phyloP scores from a whole-genome alignment of 1,284 basidiomycete genomes.

The Xanthoconium separans region DNA sequence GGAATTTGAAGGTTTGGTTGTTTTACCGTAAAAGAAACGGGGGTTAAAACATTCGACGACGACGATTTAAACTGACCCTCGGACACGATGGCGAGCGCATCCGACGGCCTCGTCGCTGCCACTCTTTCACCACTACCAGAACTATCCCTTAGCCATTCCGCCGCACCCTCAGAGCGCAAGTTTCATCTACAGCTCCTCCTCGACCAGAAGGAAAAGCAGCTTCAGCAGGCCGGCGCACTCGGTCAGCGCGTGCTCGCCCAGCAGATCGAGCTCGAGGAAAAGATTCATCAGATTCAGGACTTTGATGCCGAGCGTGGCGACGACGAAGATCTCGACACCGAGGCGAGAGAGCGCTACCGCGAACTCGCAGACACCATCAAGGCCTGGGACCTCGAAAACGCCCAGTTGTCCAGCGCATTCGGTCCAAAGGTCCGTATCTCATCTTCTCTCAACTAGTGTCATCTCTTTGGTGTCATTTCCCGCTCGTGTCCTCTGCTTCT shows the following conservation, averaged over 20 bases:
- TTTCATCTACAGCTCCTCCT: conserved; percentile 77
- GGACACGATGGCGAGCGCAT: conserved; percentile 30
- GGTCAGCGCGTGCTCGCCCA: conserved; percentile 90
- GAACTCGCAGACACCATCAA: conserved; percentile 78
- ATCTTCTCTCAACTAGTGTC: neutral
- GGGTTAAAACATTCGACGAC: too few relatives aligned
- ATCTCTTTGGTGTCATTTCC: conserved; percentile 4
- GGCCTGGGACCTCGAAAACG: conserved; percentile 83
- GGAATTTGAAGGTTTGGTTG: conserved; percentile 11
- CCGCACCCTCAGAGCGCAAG: conserved; percentile 66
- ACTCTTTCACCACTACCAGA: conserved; percentile 25
- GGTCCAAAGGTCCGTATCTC: conserved; percentile 56
- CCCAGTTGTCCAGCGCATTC: conserved; percentile 72
- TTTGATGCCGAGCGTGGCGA: conserved; percentile 57
- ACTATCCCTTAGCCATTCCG: conserved; percentile 31
- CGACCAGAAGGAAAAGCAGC: conserved; percentile 86
- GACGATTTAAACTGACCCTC: too few relatives aligned
- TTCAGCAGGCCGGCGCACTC: conserved; percentile 85
- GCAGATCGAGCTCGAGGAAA: conserved; percentile 87
- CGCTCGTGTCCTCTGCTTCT: conserved; percentile 8
- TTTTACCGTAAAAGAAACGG: too few relatives aligned
- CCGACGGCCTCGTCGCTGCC: conserved; percentile 27
- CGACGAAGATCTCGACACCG: conserved; percentile 60
- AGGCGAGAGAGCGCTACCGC: conserved; percentile 68
- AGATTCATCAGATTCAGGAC: conserved; percentile 79